Conservation (phyloP, 2,329 filamentous ascomycete genomes). For the Chrysosporium keratinophilum region DNA sequence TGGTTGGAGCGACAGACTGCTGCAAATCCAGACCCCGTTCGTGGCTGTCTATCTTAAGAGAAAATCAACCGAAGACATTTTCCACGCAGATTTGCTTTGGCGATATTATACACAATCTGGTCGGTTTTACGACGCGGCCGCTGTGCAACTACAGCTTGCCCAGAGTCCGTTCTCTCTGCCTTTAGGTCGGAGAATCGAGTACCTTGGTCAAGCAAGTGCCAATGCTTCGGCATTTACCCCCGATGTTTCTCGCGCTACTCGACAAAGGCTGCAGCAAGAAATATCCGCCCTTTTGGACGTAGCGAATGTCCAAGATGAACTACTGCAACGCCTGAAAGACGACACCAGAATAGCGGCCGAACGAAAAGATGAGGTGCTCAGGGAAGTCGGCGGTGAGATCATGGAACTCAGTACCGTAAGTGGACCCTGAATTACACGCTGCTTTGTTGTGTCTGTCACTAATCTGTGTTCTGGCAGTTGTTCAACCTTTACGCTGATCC, state of each 20-base stretch:
- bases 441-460: neutral
- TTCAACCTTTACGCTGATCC: slow-evolving; percentile 87
- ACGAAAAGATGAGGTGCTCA: slow-evolving; percentile 53
- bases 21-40: slow-evolving; percentile 73
- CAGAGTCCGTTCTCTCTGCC: slow-evolving; percentile 68
- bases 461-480: slow-evolving; percentile 46
- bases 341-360: slow-evolving; percentile 60
- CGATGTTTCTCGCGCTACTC: slow-evolving; percentile 65
- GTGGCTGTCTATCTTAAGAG: slow-evolving; percentile 77
- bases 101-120: slow-evolving; percentile 79
- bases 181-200: slow-evolving; percentile 78
- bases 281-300: slow-evolving; percentile 81
- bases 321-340: slow-evolving; percentile 64
- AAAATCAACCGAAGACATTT: slow-evolving; percentile 59
- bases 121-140: slow-evolving; percentile 75
- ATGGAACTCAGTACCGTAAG: slow-evolving; percentile 65
- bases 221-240: slow-evolving; percentile 78
- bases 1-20: slow-evolving; percentile 72
- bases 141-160: slow-evolving; percentile 73
- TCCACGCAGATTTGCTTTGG: slow-evolving; percentile 84
- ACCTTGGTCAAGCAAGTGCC: slow-evolving; percentile 80
- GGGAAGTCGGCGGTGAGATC: slow-evolving; percentile 66
- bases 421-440: slow-evolving; percentile 4
- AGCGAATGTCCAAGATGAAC: slow-evolving; percentile 87
- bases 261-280: slow-evolving; percentile 75